Percentiles rank a stretch among this genome's conserved stretches.
Evolutionary conservation across 1,284 basidiomycete species (phyloP).

Genomic region (Ustilago crameri): DNA sequence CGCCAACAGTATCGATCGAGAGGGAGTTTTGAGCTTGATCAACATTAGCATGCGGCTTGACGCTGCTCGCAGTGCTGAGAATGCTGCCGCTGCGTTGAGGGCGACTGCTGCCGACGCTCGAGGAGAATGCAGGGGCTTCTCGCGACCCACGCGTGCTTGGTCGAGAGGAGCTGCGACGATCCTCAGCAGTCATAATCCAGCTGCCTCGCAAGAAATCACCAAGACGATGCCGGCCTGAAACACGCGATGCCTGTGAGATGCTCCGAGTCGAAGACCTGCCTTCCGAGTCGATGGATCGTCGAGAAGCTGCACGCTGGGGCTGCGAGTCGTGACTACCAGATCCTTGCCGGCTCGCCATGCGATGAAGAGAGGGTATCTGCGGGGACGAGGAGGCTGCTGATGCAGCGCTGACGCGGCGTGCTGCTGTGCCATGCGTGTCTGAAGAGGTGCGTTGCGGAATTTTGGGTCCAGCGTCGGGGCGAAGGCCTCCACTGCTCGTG

Average conservation of each 20-base stretch:
- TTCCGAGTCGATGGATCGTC: conserved; percentile 36
- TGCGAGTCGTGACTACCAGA: conserved; percentile 21
- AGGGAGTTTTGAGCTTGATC: conserved; percentile 6
- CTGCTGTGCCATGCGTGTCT: conserved; percentile 33
- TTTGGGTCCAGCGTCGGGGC: conserved; percentile 25
- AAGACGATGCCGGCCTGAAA: conserved; percentile 47
- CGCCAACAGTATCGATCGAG: conserved; percentile 37
- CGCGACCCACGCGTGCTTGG: conserved; percentile 40
- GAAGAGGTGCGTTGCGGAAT: conserved; percentile 43
- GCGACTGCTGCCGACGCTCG: conserved; percentile 4
- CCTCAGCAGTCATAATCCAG: conserved; percentile 38
- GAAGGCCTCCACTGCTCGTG: conserved; percentile 24
- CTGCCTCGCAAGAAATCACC: conserved; percentile 42
- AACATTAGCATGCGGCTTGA: background rate
- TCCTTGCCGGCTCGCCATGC: conserved; percentile 17
- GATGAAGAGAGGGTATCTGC: conserved; percentile 18
- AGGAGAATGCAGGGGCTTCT: conserved; percentile 18
- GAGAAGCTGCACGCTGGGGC: conserved; percentile 20
- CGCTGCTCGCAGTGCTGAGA: conserved; percentile 23
- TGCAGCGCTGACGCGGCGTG: conserved; percentile 18
- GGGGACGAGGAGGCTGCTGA: conserved; percentile 26
- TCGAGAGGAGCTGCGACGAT: conserved; percentile 32
- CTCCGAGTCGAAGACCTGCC: conserved; percentile 36
- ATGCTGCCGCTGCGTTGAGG: conserved; percentile 26
- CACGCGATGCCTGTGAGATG: conserved; percentile 45